phyloP scores from a whole-genome alignment of 148 eudicot genomes.

The Bassia scoparia region DNA sequence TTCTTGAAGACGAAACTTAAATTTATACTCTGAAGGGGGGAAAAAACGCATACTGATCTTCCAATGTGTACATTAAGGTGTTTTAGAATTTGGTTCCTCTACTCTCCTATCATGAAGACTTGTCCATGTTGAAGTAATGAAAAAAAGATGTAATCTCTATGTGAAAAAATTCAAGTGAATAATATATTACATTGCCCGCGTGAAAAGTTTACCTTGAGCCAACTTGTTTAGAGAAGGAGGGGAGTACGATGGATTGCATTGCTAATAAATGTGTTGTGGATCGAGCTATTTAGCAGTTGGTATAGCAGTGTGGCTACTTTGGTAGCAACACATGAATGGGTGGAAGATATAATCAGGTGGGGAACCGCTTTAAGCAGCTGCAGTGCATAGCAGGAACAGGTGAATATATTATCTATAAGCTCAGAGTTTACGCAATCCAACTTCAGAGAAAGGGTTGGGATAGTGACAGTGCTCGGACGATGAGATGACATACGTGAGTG shows the following conservation, averaged over 20 bases:
- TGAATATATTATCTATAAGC: slow-evolving; percentile 19
- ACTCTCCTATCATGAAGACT: too few relatives aligned
- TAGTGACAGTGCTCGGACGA: slow-evolving; percentile 16
- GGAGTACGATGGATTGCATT: slow-evolving; percentile 16
- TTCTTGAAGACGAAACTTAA: too few relatives aligned
- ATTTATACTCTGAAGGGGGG: too few relatives aligned
- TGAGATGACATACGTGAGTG: not conserved
- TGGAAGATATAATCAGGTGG: not conserved
- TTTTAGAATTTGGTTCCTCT: too few relatives aligned
- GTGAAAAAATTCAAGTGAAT: too few relatives aligned
- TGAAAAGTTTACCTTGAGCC: not conserved
- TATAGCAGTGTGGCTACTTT: slow-evolving; percentile 17
- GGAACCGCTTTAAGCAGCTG: not conserved
- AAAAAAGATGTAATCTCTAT: too few relatives aligned
- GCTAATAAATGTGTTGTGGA: slow-evolving; percentile 21
- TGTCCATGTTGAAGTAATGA: too few relatives aligned
- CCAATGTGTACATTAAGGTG: too few relatives aligned
- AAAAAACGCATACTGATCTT: too few relatives aligned
- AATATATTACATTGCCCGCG: not conserved
- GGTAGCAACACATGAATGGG: slow-evolving; percentile 14
- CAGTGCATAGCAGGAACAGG: slow-evolving; percentile 25
- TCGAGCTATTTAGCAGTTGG: slow-evolving; percentile 21
- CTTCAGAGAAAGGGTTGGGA: slow-evolving; percentile 4
- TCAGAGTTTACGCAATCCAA: slow-evolving; percentile 27
- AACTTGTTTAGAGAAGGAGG: not conserved